Conservation (phyloP, 345 rosid genomes). For the Theobroma cacao region DNA sequence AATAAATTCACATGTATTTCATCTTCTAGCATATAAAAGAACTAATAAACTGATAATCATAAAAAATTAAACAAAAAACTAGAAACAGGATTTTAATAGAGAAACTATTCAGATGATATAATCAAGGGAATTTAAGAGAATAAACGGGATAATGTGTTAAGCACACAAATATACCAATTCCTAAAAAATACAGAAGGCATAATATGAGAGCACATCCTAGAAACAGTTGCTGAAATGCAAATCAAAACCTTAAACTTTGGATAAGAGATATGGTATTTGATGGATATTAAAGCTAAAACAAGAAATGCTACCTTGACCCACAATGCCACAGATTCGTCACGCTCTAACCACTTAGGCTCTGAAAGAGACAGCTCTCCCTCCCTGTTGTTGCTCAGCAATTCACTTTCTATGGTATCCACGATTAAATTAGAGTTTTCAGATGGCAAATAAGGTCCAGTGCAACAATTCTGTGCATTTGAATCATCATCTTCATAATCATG, state of each 20-base stretch:
- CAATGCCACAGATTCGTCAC: conserved; percentile 79
- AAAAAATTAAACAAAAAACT: neutral
- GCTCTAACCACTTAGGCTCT: conserved; percentile 79
- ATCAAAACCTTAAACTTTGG: neutral
- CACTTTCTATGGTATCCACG: conserved; percentile 50
- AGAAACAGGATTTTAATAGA: neutral
- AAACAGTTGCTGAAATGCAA: neutral
- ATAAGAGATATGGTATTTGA: neutral
- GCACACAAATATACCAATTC: neutral
- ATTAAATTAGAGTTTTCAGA: conserved; percentile 43
- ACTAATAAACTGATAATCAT: neutral
- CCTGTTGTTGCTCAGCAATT: conserved; percentile 40
- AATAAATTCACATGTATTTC: conserved; percentile 12
- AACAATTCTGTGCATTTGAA: conserved; percentile 34
- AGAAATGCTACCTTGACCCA: conserved; percentile 89
- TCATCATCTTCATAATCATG: conserved; percentile 55
- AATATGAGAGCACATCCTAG: neutral
- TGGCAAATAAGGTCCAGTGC: conserved; percentile 31
- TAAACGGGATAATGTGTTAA: neutral
- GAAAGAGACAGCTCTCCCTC: conserved; percentile 55
- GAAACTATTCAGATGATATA: neutral
- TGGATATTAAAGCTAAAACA: conserved; percentile 6
- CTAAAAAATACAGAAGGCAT: neutral
- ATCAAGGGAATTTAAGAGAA: neutral
- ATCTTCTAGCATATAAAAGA: neutral